Conservation (phyloP, 2,329 filamentous ascomycete species). For the Penicillium psychrosexuale region DNA sequence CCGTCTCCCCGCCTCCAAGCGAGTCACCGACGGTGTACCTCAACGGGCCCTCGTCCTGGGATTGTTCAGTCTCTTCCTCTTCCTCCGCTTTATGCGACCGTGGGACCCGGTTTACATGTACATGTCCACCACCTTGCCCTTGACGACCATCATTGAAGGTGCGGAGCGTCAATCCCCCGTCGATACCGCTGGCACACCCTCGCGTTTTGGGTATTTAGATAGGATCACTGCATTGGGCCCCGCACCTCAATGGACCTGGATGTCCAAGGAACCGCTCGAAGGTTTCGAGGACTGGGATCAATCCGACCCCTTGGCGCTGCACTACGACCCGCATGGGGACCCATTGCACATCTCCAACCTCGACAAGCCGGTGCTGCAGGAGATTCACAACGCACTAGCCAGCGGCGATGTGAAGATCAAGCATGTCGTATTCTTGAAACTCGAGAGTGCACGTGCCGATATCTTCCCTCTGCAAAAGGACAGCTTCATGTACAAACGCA, state of each 20-base stretch:
- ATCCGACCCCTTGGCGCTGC: constrained; percentile 6
- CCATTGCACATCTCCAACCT: constrained; percentile 45
- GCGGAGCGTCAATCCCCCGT: constrained; percentile 20
- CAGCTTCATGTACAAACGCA: constrained; percentile 33
- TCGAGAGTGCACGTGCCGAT: constrained; percentile 48
- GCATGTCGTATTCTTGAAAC: constrained; percentile 45
- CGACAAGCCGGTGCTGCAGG: constrained; percentile 25
- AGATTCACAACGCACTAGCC: constrained; percentile 28
- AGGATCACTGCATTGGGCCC: constrained; percentile 16
- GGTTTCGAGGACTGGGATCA: constrained; percentile 29
- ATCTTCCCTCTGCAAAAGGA: constrained; percentile 47
- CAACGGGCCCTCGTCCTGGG: constrained; percentile 23
- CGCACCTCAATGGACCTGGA: constrained; percentile 25
- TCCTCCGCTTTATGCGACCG: constrained; percentile 29
- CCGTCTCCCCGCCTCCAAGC: constrained; percentile 7
- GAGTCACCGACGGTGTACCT: constrained; percentile 8
- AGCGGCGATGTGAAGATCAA: constrained; percentile 37
- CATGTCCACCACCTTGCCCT: constrained; percentile 25
- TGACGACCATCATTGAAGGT: constrained; percentile 22
- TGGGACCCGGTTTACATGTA: constrained; percentile 27
- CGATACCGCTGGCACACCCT: constrained; percentile 17
- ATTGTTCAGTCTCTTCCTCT: constrained; percentile 18
- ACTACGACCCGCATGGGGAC: constrained; percentile 39
- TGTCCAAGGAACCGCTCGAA: constrained; percentile 19
- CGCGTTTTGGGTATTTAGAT: constrained; percentile 23